These are phyloP conservation scores for Alternaria gaisen DNA, from an alignment of 2,329 filamentous ascomycete species.

Conservation along the genomic window DNA sequence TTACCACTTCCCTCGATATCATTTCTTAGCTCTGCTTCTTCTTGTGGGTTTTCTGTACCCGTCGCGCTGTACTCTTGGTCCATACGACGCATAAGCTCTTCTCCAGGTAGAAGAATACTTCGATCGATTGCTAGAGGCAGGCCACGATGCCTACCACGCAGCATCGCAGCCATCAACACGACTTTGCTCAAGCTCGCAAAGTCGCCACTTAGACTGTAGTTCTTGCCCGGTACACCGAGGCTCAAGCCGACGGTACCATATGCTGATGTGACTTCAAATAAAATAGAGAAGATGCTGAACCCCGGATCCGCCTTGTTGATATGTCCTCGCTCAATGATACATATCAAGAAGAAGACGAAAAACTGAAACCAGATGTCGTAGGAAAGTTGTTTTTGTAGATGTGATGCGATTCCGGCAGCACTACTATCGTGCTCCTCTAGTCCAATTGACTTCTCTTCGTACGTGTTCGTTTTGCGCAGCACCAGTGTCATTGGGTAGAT, in stretches of 20 bases:
- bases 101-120: slow-evolving; percentile 43
- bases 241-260: slow-evolving; percentile 71
- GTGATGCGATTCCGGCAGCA: slow-evolving; percentile 45
- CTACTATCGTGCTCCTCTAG: slow-evolving; percentile 56
- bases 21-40: slow-evolving; percentile 24
- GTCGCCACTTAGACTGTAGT: slow-evolving; percentile 65
- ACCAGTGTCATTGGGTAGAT: slow-evolving; percentile 70
- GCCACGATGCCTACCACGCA: slow-evolving; percentile 49
- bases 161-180: slow-evolving; percentile 65
- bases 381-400: slow-evolving; percentile 70
- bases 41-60: slow-evolving; percentile 16
- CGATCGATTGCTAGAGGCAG: slow-evolving; percentile 43
- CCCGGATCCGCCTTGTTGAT: slow-evolving; percentile 54
- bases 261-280: slow-evolving; percentile 66
- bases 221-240: slow-evolving; percentile 63
- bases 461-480: slow-evolving; percentile 74
- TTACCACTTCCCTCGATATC: slow-evolving; percentile 30
- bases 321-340: slow-evolving; percentile 66
- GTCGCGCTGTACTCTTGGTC: slow-evolving; percentile 41
- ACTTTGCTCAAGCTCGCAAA: slow-evolving; percentile 67
- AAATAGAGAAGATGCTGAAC: slow-evolving; percentile 42
- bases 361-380: slow-evolving; percentile 74
- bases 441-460: slow-evolving; percentile 73
- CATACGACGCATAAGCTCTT: slow-evolving; percentile 47
- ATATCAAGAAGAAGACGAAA: slow-evolving; percentile 67